Evolutionary conservation across 352 stramenopile genomes (phyloP), one percentile per base, ranked within the genome.

Genomic region (Globisporangium okanoganense): DNA sequence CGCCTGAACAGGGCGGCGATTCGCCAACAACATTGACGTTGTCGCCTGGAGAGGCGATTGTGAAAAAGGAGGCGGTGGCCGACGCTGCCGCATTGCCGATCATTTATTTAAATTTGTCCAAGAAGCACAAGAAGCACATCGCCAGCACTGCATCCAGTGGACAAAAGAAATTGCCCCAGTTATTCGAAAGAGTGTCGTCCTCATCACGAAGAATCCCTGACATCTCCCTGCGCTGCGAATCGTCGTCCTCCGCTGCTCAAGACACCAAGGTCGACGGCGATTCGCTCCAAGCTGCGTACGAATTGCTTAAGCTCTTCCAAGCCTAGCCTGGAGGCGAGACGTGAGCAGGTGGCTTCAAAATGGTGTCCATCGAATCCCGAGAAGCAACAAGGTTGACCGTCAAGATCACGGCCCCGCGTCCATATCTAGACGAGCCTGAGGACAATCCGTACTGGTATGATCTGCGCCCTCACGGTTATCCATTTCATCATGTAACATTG

Each of bases 51-150:
- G 3, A 45, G 25, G 40, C 18, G 40, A 22, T 2, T 22, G 40
- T 45, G 40, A 45, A 45, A 22, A 79, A 71, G 56, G 76, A 71
- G 41, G 49, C 64, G 6, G 85, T 80, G 69, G 80, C 78, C 35
- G 74, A 85, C n/a, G 81, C 82, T 35, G 67, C 62, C 35, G 67
- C 76, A 5, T 72, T 91, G 38, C 82, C 82, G 7, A 88, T 91
- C 69, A 88, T 91, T 59, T 91, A 91, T 74, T 82, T 91, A 71
- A 88, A 89, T 35, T 45, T 91, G 43, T 88, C 78, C 29, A 89
- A 85, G 66, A 84, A 86, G 45, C 58, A 73, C 29, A 89, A 88
- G 65, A 68, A 67, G 33, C 33, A 38, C 10, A 36, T 16, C 12
- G 20, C 33, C 16, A 35, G 5, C 35, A 49, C 35, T 20, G 9